phyloP scores from a whole-genome alignment of 2,329 filamentous ascomycete species.

The Fusarium transvaalense region DNA sequence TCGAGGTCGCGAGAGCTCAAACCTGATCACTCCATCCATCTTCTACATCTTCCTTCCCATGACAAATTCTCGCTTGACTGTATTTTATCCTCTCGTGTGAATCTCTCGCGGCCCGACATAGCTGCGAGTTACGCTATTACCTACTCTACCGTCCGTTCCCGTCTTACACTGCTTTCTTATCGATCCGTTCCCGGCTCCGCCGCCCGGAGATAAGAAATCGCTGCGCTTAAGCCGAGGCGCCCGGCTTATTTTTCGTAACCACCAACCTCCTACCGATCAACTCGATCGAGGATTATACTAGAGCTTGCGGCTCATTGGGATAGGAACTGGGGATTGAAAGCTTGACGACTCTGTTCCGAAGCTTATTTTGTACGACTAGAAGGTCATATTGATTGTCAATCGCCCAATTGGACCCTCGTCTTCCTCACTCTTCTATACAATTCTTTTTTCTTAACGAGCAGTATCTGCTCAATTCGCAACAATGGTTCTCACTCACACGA shows the following conservation, averaged over 20 bases:
- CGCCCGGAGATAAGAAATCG: slow-evolving; percentile 40
- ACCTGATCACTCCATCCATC: slow-evolving; percentile 33
- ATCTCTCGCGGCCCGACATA: slow-evolving; percentile 48
- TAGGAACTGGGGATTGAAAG: slow-evolving; percentile 14
- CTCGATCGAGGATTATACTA: slow-evolving; percentile 29
- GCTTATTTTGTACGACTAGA: slow-evolving; percentile 12
- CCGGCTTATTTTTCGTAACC: slow-evolving; percentile 44
- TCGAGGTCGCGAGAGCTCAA: slow-evolving; percentile 48
- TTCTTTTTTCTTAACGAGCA: slow-evolving; percentile 31
- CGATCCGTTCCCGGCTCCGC: slow-evolving; percentile 25
- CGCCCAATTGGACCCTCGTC: slow-evolving; percentile 33
- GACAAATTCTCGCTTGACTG: slow-evolving; percentile 4
- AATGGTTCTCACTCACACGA: slow-evolving; percentile 74
- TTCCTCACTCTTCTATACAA: slow-evolving; percentile 15
- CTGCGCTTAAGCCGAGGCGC: slow-evolving; percentile 45
- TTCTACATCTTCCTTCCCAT: slow-evolving; percentile 10
- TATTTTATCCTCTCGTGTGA: slow-evolving; percentile 11
- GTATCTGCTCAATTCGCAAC: slow-evolving; percentile 47
- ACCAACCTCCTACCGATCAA: slow-evolving; percentile 38
- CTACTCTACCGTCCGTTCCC: slow-evolving; percentile 3
- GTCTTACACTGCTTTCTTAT: slow-evolving; percentile 17
- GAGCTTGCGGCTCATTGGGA: slow-evolving; percentile 36
- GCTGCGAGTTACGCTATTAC: slow-evolving; percentile 44
- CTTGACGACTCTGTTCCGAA: slow-evolving; percentile 1
- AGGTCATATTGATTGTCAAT: slow-evolving; percentile 5